phyloP scores from a whole-genome alignment of 1,284 basidiomycete genomes.

The Fomitiporia mediterranea region DNA sequence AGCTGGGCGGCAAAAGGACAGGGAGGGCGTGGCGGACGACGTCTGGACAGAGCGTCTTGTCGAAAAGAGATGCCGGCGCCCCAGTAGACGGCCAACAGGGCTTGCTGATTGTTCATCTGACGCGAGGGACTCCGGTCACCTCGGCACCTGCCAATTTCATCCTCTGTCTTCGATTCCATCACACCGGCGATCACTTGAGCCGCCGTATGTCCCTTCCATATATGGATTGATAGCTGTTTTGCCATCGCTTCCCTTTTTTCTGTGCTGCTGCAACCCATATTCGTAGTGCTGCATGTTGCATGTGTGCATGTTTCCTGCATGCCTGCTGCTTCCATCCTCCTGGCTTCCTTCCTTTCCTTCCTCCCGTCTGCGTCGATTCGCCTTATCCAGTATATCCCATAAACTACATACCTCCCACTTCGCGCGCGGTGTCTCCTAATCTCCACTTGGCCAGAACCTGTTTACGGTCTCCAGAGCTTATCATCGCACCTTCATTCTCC shows the following conservation, averaged over 20 bases:
- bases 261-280: too few species aligned
- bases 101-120: background rate
- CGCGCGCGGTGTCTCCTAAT: background rate
- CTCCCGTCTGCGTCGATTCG: too few species aligned
- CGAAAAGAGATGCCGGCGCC: background rate
- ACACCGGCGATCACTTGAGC: background rate
- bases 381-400: too few species aligned
- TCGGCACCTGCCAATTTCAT: background rate
- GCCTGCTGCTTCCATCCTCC: too few species aligned
- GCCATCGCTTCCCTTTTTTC: background rate
- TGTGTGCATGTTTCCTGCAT: too few species aligned
- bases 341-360: too few species aligned
- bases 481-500: background rate
- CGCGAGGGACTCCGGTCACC: slow-evolving; percentile 2
- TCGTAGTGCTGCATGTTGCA: too few species aligned
- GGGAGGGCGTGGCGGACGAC: background rate
- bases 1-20: background rate
- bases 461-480: background rate
- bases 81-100: background rate
- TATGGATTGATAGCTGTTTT: background rate
- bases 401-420: background rate
- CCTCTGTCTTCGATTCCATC: background rate
- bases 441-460: background rate
- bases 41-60: background rate
- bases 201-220: background rate